A percentile compares a stretch with the other conserved stretches of the same genome.
These are phyloP conservation scores for Candida orba DNA, from an alignment of 805 yeast species.

Conservation along the genomic window DNA sequence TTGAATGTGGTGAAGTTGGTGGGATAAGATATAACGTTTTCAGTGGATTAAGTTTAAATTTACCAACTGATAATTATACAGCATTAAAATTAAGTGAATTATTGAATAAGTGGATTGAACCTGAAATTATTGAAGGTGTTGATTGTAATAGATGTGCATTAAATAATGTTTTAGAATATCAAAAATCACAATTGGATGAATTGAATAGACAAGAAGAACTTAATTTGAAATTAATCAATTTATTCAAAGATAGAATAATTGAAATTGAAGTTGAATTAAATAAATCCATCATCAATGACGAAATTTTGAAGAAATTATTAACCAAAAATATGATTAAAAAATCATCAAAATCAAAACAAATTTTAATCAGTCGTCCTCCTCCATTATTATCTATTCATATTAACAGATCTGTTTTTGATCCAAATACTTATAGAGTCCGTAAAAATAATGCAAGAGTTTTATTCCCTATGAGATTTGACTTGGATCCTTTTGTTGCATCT, in stretches of 20 bases:
- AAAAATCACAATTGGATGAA: conserved; percentile 31
- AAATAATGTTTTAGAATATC: conserved; percentile 46
- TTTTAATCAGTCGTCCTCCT: conserved; percentile 73
- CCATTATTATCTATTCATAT: conserved; percentile 79
- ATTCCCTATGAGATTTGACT: conserved; percentile 63
- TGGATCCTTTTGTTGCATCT: conserved; percentile 63
- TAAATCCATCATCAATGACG: conserved; percentile 72
- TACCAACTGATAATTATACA: conserved; percentile 45
- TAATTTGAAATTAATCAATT: conserved; percentile 24
- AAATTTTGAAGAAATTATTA: conserved; percentile 63
- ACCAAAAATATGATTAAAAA: conserved; percentile 69
- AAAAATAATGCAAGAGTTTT: conserved; percentile 80
- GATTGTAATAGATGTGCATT: conserved; percentile 92
- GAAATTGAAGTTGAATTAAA: conserved; percentile 47
- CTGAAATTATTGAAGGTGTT: conserved; percentile 87
- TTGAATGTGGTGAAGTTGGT: conserved; percentile 87
- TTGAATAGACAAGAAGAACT: conserved; percentile 18
- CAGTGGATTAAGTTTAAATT: conserved; percentile 64
- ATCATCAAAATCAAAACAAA: conserved; percentile 79
- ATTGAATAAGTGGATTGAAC: conserved; percentile 59
- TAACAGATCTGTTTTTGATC: conserved; percentile 90
- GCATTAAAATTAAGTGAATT: conserved; percentile 43
- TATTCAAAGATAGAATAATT: conserved; percentile 38
- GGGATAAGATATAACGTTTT: conserved; percentile 80
- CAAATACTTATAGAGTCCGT: conserved; percentile 71